Conservation (phyloP, 139 green algal genomes). For the Chlamydomonas incerta region DNA sequence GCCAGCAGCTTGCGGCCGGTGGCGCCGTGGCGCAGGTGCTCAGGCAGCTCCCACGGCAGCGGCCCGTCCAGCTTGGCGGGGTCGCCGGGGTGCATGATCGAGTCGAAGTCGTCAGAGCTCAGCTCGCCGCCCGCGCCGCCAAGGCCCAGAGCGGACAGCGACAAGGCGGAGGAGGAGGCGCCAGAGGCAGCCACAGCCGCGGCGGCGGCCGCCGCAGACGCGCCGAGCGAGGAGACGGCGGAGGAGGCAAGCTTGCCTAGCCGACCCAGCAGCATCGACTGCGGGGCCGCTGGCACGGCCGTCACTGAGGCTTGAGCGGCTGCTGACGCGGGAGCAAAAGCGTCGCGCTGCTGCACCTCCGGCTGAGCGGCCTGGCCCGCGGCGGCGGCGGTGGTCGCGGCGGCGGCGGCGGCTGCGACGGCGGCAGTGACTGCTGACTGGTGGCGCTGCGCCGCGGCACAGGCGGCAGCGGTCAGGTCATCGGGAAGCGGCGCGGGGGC, state of each 20-base stretch:
- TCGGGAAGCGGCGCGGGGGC: neutral
- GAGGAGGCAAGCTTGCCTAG: neutral
- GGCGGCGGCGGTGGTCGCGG: neutral
- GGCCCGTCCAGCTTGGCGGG: constrained; percentile 61
- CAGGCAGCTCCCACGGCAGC: constrained; percentile 63
- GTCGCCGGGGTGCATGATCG: constrained; percentile 56
- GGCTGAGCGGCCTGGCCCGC: neutral
- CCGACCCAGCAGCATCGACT: neutral
- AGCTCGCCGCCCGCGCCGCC: neutral
- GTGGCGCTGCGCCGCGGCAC: neutral
- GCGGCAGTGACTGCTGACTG: neutral
- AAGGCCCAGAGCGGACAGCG: neutral
- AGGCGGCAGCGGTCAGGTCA: neutral
- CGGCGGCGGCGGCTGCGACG: neutral
- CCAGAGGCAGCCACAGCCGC: neutral
- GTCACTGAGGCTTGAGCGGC: no score
- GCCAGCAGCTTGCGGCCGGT: constrained; percentile 49
- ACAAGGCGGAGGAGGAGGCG: neutral
- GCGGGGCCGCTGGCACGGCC: no score
- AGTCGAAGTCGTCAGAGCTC: constrained; percentile 44
- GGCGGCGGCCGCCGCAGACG: neutral
- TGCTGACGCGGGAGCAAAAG: no score
- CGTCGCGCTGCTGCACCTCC: neutral
- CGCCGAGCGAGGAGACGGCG: constrained; percentile 21
- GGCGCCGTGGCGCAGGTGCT: constrained; percentile 36